These are phyloP conservation scores for Furcasterigmium sp. DNA, from an alignment of 2,329 filamentous ascomycete genomes.

Conservation along the genomic window DNA sequence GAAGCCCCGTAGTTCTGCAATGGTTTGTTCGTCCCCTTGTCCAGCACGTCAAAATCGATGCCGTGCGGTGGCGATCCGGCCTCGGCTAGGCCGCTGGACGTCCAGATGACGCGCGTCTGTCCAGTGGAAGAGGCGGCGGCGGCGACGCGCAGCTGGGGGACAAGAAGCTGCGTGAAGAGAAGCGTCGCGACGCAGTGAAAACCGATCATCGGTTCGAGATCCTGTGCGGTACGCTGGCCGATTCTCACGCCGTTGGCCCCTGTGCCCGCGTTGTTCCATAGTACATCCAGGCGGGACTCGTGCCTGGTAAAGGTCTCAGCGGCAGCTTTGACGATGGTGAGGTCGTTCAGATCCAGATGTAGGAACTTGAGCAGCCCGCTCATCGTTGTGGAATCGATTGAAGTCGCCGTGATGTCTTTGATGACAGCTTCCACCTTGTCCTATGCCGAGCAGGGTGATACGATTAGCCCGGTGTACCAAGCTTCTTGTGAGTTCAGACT, in stretches of 20 bases:
- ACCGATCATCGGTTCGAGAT: constrained; percentile 16
- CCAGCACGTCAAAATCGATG: constrained; percentile 15
- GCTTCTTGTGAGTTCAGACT: no score
- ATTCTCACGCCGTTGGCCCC: constrained; percentile 20
- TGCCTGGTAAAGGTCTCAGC: no score
- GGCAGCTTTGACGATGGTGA: constrained; percentile 19
- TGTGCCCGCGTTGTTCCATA: constrained; percentile 35
- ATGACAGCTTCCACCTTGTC: constrained; percentile 35
- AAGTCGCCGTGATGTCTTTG: constrained; percentile 26
- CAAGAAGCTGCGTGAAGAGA: constrained; percentile 16
- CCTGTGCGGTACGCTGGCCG: constrained; percentile 20
- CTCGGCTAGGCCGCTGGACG: constrained; percentile 18
- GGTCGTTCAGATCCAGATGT: constrained; percentile 29
- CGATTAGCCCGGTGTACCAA: no score
- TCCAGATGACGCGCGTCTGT: constrained; percentile 24
- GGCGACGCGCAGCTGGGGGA: constrained; percentile 3
- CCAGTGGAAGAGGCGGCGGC: no score
- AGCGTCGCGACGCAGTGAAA: constrained; percentile 17
- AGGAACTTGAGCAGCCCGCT: constrained; percentile 33
- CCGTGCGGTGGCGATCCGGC: constrained; percentile 18
- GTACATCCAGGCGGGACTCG: constrained; percentile 25
- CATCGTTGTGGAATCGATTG: constrained; percentile 5
- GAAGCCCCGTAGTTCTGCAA: constrained; percentile 21
- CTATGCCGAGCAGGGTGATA: no score
- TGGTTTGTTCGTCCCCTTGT: constrained; percentile 10